Percentiles rank a stretch among this genome's conserved stretches.
Evolutionary conservation across 2,329 filamentous ascomycete species (phyloP).

Genomic region (Dothistroma septosporum): DNA sequence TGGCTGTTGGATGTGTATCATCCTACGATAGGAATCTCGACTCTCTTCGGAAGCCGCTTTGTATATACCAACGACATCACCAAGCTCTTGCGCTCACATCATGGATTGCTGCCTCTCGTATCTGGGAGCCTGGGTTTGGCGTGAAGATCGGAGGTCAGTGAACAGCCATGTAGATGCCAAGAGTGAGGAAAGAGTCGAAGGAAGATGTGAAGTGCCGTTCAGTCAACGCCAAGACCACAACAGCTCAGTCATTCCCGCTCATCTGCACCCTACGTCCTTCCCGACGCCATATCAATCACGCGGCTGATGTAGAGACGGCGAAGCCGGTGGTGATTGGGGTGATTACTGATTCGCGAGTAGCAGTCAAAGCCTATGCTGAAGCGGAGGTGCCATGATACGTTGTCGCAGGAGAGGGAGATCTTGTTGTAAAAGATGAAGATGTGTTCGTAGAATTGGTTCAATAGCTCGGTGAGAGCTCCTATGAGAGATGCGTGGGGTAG

Average conservation of each 20-base stretch:
- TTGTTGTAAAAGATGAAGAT: not conserved
- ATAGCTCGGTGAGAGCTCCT: slow-evolving; percentile 2
- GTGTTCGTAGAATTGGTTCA: not conserved
- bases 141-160: not conserved
- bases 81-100: too few relatives aligned
- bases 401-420: not conserved
- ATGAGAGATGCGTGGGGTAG: slow-evolving; percentile 1
- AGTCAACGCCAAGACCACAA: not conserved
- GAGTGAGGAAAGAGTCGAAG: not conserved
- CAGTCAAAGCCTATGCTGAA: not conserved
- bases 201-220: not conserved
- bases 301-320: too few relatives aligned
- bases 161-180: not conserved
- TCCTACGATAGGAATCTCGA: not conserved
- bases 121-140: not conserved
- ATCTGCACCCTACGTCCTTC: too few relatives aligned
- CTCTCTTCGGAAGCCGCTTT: not conserved
- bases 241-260: too few relatives aligned
- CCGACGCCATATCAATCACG: too few relatives aligned
- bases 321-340: not conserved
- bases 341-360: not conserved
- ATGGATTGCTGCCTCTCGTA: too few relatives aligned
- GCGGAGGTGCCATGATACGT: not conserved
- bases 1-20: too few relatives aligned
- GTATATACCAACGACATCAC: not conserved